Conservation (phyloP, 2,329 filamentous ascomycete species). For the Colletotrichum godetiae region DNA sequence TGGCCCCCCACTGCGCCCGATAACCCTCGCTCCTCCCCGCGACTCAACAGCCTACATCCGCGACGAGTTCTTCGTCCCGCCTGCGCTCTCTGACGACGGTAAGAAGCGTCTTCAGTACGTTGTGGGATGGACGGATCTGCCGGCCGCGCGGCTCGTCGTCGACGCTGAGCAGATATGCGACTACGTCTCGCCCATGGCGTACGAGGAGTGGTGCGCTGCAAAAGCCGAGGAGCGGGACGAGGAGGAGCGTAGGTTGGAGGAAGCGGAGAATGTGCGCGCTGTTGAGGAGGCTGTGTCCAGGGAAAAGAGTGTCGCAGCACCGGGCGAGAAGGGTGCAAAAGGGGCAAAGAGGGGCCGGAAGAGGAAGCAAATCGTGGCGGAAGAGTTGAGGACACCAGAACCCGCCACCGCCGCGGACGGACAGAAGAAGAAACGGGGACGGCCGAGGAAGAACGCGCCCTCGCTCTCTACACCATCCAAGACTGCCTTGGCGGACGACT, state of each 20-base stretch:
- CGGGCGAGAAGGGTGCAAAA: neutral
- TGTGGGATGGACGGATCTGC: constrained; percentile 65
- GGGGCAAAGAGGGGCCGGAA: neutral
- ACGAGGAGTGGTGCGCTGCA: constrained; percentile 68
- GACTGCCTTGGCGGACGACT: constrained; percentile 41
- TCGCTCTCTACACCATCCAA: constrained; percentile 52
- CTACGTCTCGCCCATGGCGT: constrained; percentile 66
- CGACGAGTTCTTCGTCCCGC: constrained; percentile 61
- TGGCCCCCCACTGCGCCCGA: constrained; percentile 58
- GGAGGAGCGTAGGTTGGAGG: constrained; percentile 44
- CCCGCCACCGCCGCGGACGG: constrained; percentile 35
- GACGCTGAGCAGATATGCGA: constrained; percentile 61
- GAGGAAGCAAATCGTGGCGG: neutral
- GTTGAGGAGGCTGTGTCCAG: constrained; percentile 21
- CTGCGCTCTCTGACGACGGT: constrained; percentile 47
- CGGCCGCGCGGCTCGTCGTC: constrained; percentile 59
- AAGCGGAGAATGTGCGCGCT: constrained; percentile 38
- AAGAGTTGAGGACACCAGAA: neutral
- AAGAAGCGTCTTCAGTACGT: constrained; percentile 62
- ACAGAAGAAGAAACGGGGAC: constrained; percentile 35
- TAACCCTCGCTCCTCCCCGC: constrained; percentile 59
- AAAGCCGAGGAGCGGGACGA: constrained; percentile 56
- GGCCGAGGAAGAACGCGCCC: constrained; percentile 41
- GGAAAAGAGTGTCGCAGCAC: neutral
- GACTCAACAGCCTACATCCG: constrained; percentile 69